A percentile compares a stretch with the other conserved stretches of the same genome.
Evolutionary conservation across 2,329 filamentous ascomycete genomes (phyloP).

Genomic region (Colletotrichum brevisporum): DNA sequence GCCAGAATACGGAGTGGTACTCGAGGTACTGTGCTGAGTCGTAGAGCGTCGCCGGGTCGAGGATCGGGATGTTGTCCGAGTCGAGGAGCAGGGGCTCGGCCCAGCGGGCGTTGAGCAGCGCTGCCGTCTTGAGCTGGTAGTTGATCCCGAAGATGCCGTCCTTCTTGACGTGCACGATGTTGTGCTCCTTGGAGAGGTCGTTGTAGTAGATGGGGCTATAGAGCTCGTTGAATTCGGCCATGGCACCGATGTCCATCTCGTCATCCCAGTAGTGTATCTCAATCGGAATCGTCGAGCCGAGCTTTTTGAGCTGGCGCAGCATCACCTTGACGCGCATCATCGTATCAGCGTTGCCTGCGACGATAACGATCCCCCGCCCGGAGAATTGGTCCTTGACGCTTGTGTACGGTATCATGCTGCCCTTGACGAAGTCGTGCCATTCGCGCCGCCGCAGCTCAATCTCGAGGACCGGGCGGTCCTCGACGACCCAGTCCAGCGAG

Average conservation of each 20-base stretch:
- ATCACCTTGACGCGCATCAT: conserved; percentile 32
- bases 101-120: conserved; percentile 25
- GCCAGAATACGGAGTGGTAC: conserved; percentile 29
- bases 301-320: conserved; percentile 23
- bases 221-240: conserved; percentile 25
- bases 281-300: conserved; percentile 4
- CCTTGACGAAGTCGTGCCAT: conserved; percentile 28
- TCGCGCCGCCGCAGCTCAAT: conserved; percentile 34
- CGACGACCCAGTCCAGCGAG: conserved; percentile 28
- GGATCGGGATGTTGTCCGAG: conserved; percentile 25
- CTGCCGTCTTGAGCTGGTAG: conserved; percentile 36
- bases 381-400: conserved; percentile 23
- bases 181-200: conserved; percentile 27
- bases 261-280: conserved; percentile 31
- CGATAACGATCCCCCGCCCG: conserved; percentile 24
- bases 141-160: conserved; percentile 34
- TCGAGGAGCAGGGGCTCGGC: conserved; percentile 20
- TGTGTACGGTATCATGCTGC: conserved; percentile 26
- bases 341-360: conserved; percentile 34
- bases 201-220: conserved; percentile 33
- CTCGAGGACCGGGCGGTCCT: conserved; percentile 22
- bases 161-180: conserved; percentile 31
- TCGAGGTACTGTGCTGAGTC: conserved; percentile 29
- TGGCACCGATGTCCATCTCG: conserved; percentile 21
- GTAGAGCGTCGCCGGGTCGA: conserved; percentile 18